phyloP scores from a whole-genome alignment of 164 flowering plant species.

The Umbellularia californica region DNA sequence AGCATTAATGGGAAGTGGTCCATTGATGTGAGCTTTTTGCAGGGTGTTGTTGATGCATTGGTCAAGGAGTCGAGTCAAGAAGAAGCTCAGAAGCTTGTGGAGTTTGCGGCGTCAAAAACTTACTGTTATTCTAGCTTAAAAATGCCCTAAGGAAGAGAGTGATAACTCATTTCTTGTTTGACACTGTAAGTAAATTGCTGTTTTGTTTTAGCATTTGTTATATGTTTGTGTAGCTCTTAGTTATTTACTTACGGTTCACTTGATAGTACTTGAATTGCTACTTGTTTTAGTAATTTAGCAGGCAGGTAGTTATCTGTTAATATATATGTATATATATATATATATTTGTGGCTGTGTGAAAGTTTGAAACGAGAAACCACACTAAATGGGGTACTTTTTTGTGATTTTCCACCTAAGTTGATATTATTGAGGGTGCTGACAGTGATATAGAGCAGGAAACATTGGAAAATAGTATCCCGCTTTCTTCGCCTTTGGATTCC shows the following conservation, averaged over 20 bases:
- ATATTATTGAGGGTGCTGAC: neutral
- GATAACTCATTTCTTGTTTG: neutral
- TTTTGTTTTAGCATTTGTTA: neutral
- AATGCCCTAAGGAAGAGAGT: neutral
- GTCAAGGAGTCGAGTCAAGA: constrained; percentile 1
- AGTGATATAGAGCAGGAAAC: neutral
- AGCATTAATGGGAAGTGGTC: neutral
- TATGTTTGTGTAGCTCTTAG: neutral
- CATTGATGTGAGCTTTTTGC: constrained; percentile 4
- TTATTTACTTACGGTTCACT: neutral
- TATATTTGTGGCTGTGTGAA: neutral
- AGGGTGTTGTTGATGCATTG: constrained; percentile 11
- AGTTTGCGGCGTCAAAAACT: neutral
- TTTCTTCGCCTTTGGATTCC: neutral
- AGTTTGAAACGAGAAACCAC: neutral
- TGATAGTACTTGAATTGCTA: neutral
- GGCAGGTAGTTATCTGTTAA: neutral
- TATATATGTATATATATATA: too few relatives aligned
- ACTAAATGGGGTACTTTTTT: neutral
- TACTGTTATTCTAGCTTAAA: neutral
- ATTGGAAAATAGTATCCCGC: neutral
- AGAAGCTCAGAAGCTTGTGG: constrained; percentile 11
- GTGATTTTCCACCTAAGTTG: neutral
- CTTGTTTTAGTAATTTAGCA: too few relatives aligned
- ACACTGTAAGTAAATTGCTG: neutral